These are phyloP conservation scores for Macrotyloma uniflorum DNA, from an alignment of 306 rosid species.

Conservation along the genomic window DNA sequence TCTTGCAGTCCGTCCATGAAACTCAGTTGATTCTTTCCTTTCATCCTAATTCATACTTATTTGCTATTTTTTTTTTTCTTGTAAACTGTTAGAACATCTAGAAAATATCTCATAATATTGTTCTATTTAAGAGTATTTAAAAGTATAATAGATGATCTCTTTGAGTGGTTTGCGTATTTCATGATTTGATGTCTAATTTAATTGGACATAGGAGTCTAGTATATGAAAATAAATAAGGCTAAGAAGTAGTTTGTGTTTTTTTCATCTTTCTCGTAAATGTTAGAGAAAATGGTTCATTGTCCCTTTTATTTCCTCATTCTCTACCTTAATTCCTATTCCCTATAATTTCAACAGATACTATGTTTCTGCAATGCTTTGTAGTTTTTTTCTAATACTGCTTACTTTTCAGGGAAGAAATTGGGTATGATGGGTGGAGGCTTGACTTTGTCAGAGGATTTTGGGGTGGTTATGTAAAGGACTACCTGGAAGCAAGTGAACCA, in stretches of 20 bases:
- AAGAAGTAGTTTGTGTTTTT: neutral
- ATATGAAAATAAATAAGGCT: neutral
- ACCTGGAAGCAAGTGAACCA: constrained; percentile 80
- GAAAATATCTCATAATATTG: neutral
- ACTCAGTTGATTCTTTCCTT: neutral
- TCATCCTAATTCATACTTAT: neutral
- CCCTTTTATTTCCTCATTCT: neutral
- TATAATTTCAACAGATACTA: neutral
- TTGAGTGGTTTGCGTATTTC: neutral
- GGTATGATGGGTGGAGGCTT: constrained; percentile 99
- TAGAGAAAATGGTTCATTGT: neutral
- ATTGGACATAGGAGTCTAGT: neutral
- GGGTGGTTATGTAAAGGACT: constrained; percentile 99
- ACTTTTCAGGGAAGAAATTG: constrained; percentile 94
- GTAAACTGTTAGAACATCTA: neutral
- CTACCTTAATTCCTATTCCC: neutral
- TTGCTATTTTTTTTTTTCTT: neutral
- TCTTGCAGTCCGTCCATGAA: neutral
- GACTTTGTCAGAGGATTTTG: constrained; percentile 98
- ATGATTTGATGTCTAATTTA: neutral
- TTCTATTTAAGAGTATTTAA: neutral
- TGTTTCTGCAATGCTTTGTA: neutral
- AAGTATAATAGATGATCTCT: neutral
- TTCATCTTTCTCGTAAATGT: neutral
- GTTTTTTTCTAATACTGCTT: no score